Evolutionary conservation across 345 rosid genomes (phyloP), one percentile per base, ranked within the genome.

Genomic region (Crucihimalaya himalaica): DNA sequence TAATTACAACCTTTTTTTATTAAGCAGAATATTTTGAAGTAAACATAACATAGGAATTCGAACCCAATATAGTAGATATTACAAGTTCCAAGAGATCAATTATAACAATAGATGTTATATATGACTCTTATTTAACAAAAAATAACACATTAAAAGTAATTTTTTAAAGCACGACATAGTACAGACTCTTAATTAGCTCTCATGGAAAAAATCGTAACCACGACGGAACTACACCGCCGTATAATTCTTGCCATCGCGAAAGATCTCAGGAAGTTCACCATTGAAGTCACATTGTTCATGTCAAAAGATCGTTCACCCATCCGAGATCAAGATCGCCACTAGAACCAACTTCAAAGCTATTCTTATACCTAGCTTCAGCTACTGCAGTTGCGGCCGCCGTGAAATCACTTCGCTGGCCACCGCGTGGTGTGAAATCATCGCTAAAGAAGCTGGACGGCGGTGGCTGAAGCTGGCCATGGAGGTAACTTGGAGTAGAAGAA

Each of bases 271-370:
- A 16, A 29, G 0, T 45, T 45, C 60, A 43, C 31, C 58, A 3
- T 60, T 34, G 12, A 63, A 57, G 19, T 63, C 59, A 18, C 15
- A 76, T 0, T 61, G 14, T 40, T 55, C 82, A 94, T 87, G 77
- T 91, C 72, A 94, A 63, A 14, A 94, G 95, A 31, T 94, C 98
- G 71, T 88, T 89, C 19, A 94, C 96, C 98, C 98, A 94, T 58
- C 93, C 95, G 7, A 94, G 81, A 84, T 94, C 96, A 52, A 86
- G 92, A 81, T 84, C 93, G 14, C 80, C 63, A 66, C 66, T 28
- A 69, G 70, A 42, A 37, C 68, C 68, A n/a, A 35, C 68, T 47
- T 48, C 80, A 47, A 65, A 77, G 51, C 59, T 18, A 70, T 5
- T 56, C 18, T 63, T 76, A 19, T 34, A 60, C 25, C 45, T 62